Evolutionary conservation across 306 rosid genomes (phyloP).

Genomic region (Purshia tridentata): DNA sequence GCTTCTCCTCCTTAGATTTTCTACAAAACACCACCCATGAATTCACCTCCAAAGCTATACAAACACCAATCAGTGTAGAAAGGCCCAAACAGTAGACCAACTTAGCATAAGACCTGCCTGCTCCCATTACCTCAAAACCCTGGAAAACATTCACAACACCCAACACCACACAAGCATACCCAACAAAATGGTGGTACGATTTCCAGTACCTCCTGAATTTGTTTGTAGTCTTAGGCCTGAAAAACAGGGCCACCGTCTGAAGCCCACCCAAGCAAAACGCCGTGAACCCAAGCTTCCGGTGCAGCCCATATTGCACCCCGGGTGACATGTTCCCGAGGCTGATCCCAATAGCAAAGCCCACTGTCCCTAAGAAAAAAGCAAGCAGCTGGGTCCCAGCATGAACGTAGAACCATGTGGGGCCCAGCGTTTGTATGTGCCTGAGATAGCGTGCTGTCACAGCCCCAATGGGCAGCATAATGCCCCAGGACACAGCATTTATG

Average conservation of each 20-base stretch:
- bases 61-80: constrained; percentile 65
- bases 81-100: constrained; percentile 66
- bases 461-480: constrained; percentile 69
- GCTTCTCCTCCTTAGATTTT: constrained; percentile 74
- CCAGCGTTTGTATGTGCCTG: constrained; percentile 58
- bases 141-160: constrained; percentile 85
- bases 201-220: constrained; percentile 93
- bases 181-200: constrained; percentile 89
- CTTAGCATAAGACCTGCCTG: constrained; percentile 73
- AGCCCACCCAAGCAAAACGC: constrained; percentile 67
- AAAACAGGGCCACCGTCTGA: constrained; percentile 72
- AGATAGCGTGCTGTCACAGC: constrained; percentile 82
- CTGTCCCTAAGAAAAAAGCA: constrained; percentile 61
- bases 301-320: constrained; percentile 72
- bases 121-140: constrained; percentile 89
- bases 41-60: constrained; percentile 83
- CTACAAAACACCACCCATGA: constrained; percentile 92
- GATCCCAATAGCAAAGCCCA: constrained; percentile 72
- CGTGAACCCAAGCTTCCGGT: constrained; percentile 73
- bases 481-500: constrained; percentile 80
- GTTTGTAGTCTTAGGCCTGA: constrained; percentile 76
- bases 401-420: constrained; percentile 85
- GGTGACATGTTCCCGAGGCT: constrained; percentile 63
- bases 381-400: constrained; percentile 71
- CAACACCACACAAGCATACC: constrained; percentile 90